phyloP scores from a whole-genome alignment of 2,329 filamentous ascomycete species.

The Colletotrichum aenigma region DNA sequence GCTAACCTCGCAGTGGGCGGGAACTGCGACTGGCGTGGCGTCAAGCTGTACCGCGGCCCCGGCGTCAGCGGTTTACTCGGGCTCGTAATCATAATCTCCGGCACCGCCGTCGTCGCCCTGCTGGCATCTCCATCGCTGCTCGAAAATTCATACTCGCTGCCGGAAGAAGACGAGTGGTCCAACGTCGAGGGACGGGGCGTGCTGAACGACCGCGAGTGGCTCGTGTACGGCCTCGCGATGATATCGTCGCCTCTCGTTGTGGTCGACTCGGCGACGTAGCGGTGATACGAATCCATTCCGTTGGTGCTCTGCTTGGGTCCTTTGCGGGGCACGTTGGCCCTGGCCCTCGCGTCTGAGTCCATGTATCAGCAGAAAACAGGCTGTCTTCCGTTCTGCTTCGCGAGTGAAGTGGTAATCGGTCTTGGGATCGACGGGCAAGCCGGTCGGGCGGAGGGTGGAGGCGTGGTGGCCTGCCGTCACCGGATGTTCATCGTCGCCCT shows the following conservation, averaged over 20 bases:
- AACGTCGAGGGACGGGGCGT: constrained; percentile 4
- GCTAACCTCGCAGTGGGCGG: background rate
- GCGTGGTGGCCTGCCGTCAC: background rate
- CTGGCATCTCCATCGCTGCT: background rate
- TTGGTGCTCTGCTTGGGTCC: constrained; percentile 11
- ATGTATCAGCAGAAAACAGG: background rate
- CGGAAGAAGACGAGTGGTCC: background rate
- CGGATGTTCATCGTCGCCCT: constrained; percentile 2
- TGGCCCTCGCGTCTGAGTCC: constrained; percentile 15
- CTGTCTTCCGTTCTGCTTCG: background rate
- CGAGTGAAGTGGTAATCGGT: background rate
- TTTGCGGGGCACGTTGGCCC: constrained; percentile 21
- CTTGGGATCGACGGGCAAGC: background rate
- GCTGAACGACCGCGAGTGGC: constrained; percentile 19
- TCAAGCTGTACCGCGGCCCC: constrained; percentile 1
- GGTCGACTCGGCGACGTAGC: constrained; percentile 17
- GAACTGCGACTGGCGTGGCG: background rate
- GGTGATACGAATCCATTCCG: constrained; percentile 22
- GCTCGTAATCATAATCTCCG: constrained; percentile 9
- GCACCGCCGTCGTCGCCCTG: background rate
- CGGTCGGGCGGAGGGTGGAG: background rate
- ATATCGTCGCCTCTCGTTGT: background rate
- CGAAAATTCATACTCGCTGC: background rate
- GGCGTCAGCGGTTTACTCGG: background rate
- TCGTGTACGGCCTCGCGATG: constrained; percentile 8